phyloP scores from a whole-genome alignment of 192 early-diverging fungal genomes.

The Coemansia sp. region DNA sequence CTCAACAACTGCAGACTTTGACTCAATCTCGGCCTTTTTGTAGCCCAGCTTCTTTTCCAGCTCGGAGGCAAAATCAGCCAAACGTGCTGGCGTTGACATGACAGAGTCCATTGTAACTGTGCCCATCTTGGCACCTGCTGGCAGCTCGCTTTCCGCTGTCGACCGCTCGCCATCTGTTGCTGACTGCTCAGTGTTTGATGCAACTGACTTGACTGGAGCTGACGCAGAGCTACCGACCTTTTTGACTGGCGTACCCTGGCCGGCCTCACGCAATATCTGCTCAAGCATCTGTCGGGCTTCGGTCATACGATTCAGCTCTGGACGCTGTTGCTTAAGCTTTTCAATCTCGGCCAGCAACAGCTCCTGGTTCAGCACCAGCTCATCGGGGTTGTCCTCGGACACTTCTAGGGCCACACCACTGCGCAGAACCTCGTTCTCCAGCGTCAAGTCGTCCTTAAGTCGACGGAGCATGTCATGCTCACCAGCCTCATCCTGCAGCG shows the following conservation, averaged over 20 bases:
- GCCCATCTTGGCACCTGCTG: conserved; percentile 42
- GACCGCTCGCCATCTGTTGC: not conserved
- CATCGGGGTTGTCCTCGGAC: conserved; percentile 24
- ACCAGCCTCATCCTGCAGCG: conserved; percentile 58
- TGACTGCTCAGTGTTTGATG: not conserved
- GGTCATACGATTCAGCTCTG: conserved; percentile 50
- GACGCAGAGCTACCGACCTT: conserved; percentile 12
- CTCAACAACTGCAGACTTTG: not conserved
- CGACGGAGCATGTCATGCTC: conserved; percentile 56
- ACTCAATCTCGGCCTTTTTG: not conserved
- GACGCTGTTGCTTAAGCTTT: conserved; percentile 45
- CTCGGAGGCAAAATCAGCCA: conserved; percentile 50
- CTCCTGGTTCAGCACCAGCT: conserved; percentile 44
- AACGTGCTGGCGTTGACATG: conserved; percentile 32
- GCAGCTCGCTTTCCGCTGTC: conserved; percentile 7
- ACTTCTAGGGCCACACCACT: conserved; percentile 45
- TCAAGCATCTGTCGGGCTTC: conserved; percentile 52
- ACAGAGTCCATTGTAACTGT: conserved; percentile 54
- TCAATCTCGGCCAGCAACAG: conserved; percentile 52
- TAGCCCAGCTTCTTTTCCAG: conserved; percentile 50
- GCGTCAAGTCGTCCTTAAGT: conserved; percentile 45
- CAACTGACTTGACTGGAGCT: not conserved
- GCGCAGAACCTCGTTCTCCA: conserved; percentile 55
- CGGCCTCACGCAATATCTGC: conserved; percentile 41
- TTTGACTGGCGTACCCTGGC: conserved; percentile 32